Conservation (phyloP, 2,329 filamentous ascomycete genomes). For the Clathrospora elynae region DNA sequence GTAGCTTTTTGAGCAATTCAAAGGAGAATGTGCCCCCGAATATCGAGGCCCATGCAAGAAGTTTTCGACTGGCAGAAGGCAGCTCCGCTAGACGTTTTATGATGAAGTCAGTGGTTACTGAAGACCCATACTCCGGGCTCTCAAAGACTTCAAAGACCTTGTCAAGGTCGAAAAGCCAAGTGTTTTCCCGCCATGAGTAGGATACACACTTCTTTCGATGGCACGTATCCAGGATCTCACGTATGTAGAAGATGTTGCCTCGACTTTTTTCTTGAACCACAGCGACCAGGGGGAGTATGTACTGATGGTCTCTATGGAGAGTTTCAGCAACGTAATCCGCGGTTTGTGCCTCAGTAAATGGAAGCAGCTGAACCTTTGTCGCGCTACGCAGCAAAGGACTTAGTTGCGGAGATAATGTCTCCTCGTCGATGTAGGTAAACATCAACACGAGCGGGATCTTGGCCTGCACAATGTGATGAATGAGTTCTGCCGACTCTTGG, state of each 20-base stretch:
- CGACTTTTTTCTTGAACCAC: conserved; percentile 87
- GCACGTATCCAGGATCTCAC: conserved; percentile 87
- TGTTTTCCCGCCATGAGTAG: conserved; percentile 83
- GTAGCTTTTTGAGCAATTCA: conserved; percentile 73
- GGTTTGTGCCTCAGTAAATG: conserved; percentile 79
- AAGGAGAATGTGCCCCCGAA: conserved; percentile 86
- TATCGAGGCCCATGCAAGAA: conserved; percentile 85
- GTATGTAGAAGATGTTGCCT: conserved; percentile 89
- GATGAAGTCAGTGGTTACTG: conserved; percentile 82
- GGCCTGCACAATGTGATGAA: conserved; percentile 77
- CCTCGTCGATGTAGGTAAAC: conserved; percentile 63
- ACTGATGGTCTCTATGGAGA: conserved; percentile 72
- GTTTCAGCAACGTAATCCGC: conserved; percentile 81
- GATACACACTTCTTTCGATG: conserved; percentile 86
- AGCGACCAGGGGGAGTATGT: conserved; percentile 76
- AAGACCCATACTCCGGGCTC: conserved; percentile 76
- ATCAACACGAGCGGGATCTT: conserved; percentile 74
- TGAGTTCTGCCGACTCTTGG: conserved; percentile 81
- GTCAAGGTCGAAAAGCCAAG: conserved; percentile 83
- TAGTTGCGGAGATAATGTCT: conserved; percentile 46
- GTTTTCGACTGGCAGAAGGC: conserved; percentile 72
- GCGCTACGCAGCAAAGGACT: conserved; percentile 44
- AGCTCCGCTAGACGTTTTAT: conserved; percentile 77
- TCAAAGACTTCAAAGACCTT: conserved; percentile 84
- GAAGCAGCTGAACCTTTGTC: conserved; percentile 72